A percentile compares a stretch with the other conserved stretches of the same genome.
These are phyloP conservation scores for Mimosa bimucronata DNA, from an alignment of 306 rosid species.

Conservation along the genomic window DNA sequence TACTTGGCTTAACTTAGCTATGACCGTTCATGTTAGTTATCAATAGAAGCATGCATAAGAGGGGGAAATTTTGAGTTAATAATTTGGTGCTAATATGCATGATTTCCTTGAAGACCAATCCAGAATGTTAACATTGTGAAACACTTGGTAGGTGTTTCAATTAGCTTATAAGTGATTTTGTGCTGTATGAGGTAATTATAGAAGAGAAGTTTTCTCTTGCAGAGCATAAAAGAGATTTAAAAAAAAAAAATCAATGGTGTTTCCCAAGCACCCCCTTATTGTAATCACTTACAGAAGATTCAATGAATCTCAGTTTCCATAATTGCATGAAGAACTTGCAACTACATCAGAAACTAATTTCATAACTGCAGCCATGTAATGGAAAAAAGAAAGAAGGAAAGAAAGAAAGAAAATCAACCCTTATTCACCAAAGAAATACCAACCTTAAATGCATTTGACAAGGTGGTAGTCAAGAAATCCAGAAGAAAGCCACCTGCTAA, in stretches of 20 bases:
- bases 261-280: too few species aligned
- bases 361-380: not conserved
- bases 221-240: too few species aligned
- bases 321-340: too few species aligned
- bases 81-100: not conserved
- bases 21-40: not conserved
- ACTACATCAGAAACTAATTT: not conserved
- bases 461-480: constrained; percentile 62
- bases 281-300: too few species aligned
- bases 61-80: not conserved
- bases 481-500: constrained; percentile 77
- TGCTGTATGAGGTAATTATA: too few species aligned
- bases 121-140: not conserved
- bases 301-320: too few species aligned
- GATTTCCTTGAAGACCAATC: not conserved
- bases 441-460: constrained; percentile 95
- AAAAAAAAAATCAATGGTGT: too few species aligned
- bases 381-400: too few species aligned
- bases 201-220: too few species aligned
- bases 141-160: too few species aligned
- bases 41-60: not conserved
- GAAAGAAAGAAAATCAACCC: too few species aligned
- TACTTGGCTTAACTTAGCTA: constrained; percentile 8
- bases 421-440: constrained; percentile 32
- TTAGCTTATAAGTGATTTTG: too few species aligned